phyloP scores from a whole-genome alignment of 2,329 filamentous ascomycete species.

The Colletotrichum sp. region DNA sequence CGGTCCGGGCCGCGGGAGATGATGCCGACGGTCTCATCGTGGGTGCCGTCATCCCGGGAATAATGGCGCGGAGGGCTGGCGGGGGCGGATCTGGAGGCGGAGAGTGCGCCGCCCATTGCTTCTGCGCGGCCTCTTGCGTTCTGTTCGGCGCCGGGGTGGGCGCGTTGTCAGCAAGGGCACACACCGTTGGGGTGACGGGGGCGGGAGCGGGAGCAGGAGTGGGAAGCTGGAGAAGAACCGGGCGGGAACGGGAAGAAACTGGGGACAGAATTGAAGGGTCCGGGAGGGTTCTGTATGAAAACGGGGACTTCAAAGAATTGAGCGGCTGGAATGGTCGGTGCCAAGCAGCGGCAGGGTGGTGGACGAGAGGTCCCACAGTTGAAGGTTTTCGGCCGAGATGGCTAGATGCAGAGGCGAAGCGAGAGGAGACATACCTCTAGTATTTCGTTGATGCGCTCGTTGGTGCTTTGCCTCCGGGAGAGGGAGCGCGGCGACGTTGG shows the following conservation, averaged over 20 bases:
- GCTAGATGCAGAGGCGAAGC: background rate
- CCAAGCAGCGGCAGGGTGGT: background rate
- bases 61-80: constrained; percentile 21
- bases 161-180: background rate
- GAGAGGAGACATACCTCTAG: constrained; percentile 42
- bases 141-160: constrained; percentile 28
- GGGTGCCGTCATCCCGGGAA: constrained; percentile 24
- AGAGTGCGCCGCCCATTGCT: constrained; percentile 36
- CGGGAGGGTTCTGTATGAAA: background rate
- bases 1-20: constrained; percentile 36
- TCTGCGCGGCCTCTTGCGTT: constrained; percentile 48
- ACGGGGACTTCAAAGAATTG: background rate
- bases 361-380: background rate
- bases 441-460: constrained; percentile 49
- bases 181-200: background rate
- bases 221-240: background rate
- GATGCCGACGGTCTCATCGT: constrained; percentile 49
- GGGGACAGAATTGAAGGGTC: background rate
- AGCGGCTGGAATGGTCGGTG: background rate
- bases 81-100: constrained; percentile 19
- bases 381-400: background rate
- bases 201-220: background rate
- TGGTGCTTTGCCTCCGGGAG: constrained; percentile 29
- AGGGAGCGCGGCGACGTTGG: constrained; percentile 2
- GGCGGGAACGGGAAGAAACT: background rate